These are phyloP conservation scores for Plectosphaerella plurivora DNA, from an alignment of 2,329 filamentous ascomycete species.

Conservation along the genomic window DNA sequence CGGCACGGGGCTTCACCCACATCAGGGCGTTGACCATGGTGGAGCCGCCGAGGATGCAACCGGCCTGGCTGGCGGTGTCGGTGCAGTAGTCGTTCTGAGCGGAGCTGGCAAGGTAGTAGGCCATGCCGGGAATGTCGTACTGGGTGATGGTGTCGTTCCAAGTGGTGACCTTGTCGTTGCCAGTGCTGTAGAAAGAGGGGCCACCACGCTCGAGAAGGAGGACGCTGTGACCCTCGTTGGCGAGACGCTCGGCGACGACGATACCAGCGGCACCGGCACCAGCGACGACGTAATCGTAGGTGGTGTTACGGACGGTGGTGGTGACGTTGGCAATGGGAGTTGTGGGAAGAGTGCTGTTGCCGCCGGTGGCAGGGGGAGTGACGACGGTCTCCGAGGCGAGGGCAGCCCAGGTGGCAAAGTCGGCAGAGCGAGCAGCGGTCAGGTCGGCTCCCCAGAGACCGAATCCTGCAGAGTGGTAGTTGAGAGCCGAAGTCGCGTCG, in stretches of 20 bases:
- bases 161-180: constrained; percentile 12
- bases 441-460: constrained; percentile 15
- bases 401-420: constrained; percentile 14
- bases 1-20: constrained; percentile 14
- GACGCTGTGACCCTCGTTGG: constrained; percentile 11
- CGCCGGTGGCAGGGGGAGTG: neutral
- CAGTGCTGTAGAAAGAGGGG: constrained; percentile 10
- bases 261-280: constrained; percentile 12
- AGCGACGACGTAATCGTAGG: constrained; percentile 13
- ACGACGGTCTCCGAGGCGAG: constrained; percentile 17
- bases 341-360: constrained; percentile 6
- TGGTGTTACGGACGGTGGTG: constrained; percentile 9
- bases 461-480: constrained; percentile 14
- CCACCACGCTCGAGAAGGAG: constrained; percentile 21
- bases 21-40: constrained; percentile 20
- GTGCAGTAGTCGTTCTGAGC: constrained; percentile 15
- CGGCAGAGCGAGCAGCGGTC: constrained; percentile 12
- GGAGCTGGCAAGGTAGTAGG: constrained; percentile 4
- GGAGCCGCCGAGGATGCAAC: constrained; percentile 26
- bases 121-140: constrained; percentile 16
- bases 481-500: constrained; percentile 11
- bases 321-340: neutral
- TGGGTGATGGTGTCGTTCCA: constrained; percentile 19
- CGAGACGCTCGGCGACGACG: constrained; percentile 8
- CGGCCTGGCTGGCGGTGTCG: constrained; percentile 19